Evolutionary conservation across 768 basidiomycete genomes (phyloP), one percentile per base, ranked within the genome.

Genomic region (Bullera alba): DNA sequence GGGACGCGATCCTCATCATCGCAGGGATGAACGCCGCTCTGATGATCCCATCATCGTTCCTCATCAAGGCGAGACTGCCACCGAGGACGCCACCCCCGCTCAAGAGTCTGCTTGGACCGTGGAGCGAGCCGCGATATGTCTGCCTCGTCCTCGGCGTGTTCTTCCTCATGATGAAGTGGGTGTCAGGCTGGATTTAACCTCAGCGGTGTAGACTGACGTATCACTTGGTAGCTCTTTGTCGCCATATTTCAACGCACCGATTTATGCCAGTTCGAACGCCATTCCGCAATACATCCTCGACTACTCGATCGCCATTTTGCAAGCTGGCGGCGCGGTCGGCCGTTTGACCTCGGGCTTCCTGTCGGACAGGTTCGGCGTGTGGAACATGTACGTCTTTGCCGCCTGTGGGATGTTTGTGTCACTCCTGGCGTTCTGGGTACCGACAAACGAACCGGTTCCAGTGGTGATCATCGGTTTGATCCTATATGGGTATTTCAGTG

Each of bases 31-130:
- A 67, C 38, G 64, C 64, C 5, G 53, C 56, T 16, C 48, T 71
- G 32, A 61, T 68, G 58, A 48, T 71, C 32, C 69, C 69, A 4
- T 51, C 58, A 0, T 66, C 61, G 60, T 71, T 68, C 57, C 60
- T 57, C 46, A 52, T 71, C 29, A 62, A 61, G 36, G 62, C 66
- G 5, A 58, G 69, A 50, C 42, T 66, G 14, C 62, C 69, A 23
- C 61, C 61, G 5, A 46, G 64, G 29, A 41, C 48, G 4, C 53
- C 64, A 6, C 52, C 63, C 3, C 69, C 69, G 3, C 47, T 63
- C 42, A 56, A 47, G 14, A 47, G 39, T 16, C 56, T 65, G 4
- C 36, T 28, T 4, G 47, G 46, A 14, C 66, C 69, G 7, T 68
- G 64, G 64, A 58, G 54, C 36, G 69, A 71, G 21, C 32, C 48